Evolutionary conservation across 225 moss, liverwort and hornwort species (phyloP), one percentile per base, ranked within the genome.

Genomic region (Ulota crispa): DNA sequence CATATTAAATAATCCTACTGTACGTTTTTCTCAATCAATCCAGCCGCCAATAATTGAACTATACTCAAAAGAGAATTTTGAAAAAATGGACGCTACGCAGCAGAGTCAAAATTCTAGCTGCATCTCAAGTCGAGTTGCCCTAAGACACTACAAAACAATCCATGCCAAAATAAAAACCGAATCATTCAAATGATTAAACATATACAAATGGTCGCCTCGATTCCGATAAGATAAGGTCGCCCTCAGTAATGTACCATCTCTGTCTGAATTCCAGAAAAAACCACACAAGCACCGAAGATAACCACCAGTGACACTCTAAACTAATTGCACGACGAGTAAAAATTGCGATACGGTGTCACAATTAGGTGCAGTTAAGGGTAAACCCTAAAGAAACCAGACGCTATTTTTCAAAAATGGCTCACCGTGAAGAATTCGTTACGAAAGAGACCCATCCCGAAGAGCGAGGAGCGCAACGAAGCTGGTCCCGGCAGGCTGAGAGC

Each of bases 401-500:
- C 12, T 16, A 1, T 18, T 16, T 34, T 50, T 16, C 1, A 34
- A 18, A 70, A 37, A 47, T 60, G 31, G 41, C 86, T 83, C 80
- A 89, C 87, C 83, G 83, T 80, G 71, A 87, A 59, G 55, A 90
- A 73, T 73, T 81, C 81, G 80, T 81, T 85, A 4, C 76, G 30
- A 74, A 39, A 79, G 43, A 81, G 81, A 36, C 87, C 89, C 68
- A 36, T 37, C 7, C 77, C 21, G 75, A 80, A 70, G 67, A 77
- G 42, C 31, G 87, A 80, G 82, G 45, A 78, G 43, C 89, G 77
- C 64, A 83, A 57, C 52, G 27, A 18, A 32, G 11, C 71, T 20
- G 67, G 71, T 34, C 45, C 64, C 14, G 60, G 45, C 31, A 59
- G 73, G 43, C 70, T 2, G 18, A 62, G 19, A 73, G 77, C 73